phyloP scores from a whole-genome alignment of 768 basidiomycete genomes.

The Tylopilus balloui region DNA sequence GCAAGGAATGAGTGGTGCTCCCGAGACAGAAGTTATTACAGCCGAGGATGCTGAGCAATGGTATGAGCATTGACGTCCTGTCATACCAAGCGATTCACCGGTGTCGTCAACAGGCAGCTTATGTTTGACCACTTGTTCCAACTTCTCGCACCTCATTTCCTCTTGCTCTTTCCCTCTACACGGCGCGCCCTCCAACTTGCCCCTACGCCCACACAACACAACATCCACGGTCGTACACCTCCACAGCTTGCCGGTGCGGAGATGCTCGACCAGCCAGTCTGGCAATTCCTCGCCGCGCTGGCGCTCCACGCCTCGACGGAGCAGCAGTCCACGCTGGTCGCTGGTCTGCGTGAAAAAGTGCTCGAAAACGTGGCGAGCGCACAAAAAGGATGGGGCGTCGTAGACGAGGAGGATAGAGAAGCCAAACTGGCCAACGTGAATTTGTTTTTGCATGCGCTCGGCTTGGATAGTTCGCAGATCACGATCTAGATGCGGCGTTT shows the following conservation, averaged over 20 bases:
- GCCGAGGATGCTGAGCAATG: conserved; percentile 77
- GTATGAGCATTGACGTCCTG: conserved; percentile 38
- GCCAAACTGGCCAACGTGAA: conserved; percentile 91
- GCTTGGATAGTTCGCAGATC: conserved; percentile 70
- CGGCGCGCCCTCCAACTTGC: conserved; percentile 50
- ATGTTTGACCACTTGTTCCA: conserved; percentile 88
- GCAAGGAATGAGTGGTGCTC: conserved; percentile 52
- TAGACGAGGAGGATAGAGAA: conserved; percentile 66
- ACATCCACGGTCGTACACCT: conserved; percentile 47
- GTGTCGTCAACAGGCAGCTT: conserved; percentile 55
- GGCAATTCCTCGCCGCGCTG: conserved; percentile 88
- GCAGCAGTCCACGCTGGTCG: conserved; percentile 87
- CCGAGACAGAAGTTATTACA: conserved; percentile 56
- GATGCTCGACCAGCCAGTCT: conserved; percentile 83
- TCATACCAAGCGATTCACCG: neutral
- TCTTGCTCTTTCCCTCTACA: conserved; percentile 85
- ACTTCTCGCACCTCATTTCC: conserved; percentile 69
- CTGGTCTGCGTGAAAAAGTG: conserved; percentile 85
- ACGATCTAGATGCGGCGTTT: conserved; percentile 32
- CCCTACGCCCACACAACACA: conserved; percentile 34
- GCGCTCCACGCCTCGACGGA: conserved; percentile 80
- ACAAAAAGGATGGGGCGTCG: conserved; percentile 63
- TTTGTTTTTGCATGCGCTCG: conserved; percentile 79
- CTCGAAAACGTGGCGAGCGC: conserved; percentile 83
- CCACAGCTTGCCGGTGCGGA: conserved; percentile 59